Conservation (phyloP, 768 basidiomycete species). For the Mycena floridula region DNA sequence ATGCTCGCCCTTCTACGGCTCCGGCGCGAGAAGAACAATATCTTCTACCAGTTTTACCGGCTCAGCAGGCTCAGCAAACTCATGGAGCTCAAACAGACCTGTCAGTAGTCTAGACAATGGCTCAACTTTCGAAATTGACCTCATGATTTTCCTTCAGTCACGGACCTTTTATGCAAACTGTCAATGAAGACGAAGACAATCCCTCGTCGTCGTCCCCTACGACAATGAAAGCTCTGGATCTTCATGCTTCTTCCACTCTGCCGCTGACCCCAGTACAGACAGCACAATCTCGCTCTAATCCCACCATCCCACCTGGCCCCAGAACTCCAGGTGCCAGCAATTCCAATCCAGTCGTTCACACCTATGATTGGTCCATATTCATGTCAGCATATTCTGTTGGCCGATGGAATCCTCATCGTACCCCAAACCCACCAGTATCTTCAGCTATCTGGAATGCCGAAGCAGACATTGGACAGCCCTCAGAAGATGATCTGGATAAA, state of each 20-base stretch:
- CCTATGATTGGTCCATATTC: conserved; percentile 71
- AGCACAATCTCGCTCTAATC: too few species aligned
- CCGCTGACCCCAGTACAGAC: too few species aligned
- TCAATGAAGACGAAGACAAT: conserved; percentile 17
- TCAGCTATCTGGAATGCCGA: conserved; percentile 5
- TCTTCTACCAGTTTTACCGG: conserved; percentile 35
- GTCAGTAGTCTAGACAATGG: too few species aligned
- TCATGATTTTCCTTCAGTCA: too few species aligned
- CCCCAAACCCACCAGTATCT: conserved; percentile 50
- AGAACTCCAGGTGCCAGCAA: background rate
- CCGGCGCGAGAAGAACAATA: conserved; percentile 34
- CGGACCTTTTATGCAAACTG: conserved; percentile 22
- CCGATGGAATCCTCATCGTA: conserved; percentile 73
- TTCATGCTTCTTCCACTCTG: too few species aligned
- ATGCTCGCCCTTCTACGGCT: conserved; percentile 38
- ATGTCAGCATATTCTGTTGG: conserved; percentile 72
- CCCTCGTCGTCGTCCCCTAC: conserved; percentile 1
- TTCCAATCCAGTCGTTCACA: too few species aligned
- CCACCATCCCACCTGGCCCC: too few species aligned
- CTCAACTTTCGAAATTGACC: too few species aligned
- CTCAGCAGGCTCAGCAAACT: too few species aligned
- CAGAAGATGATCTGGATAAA: too few species aligned
- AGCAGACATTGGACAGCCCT: background rate
- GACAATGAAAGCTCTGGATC: conserved; percentile 1
- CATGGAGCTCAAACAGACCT: too few species aligned